Evolutionary conservation across 129 eudicot species (phyloP).

Genomic region (Artemisia tridentata): DNA sequence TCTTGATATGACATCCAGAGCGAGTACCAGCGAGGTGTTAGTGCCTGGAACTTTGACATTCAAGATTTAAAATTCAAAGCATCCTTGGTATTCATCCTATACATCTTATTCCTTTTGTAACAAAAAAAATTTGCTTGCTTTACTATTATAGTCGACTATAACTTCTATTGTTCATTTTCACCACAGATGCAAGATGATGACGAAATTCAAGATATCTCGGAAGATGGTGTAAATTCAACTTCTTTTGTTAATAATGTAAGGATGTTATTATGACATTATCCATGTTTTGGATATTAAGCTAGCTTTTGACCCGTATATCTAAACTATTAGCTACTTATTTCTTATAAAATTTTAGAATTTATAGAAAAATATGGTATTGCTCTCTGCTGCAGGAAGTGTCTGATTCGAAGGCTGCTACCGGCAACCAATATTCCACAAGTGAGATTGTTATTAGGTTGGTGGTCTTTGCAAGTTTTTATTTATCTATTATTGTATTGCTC

Average conservation of each 20-base stretch:
- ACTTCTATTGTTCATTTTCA: conserved; percentile 12
- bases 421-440: conserved; percentile 38
- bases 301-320: conserved; percentile 7
- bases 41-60: conserved; percentile 97
- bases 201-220: conserved; percentile 63
- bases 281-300: conserved; percentile 10
- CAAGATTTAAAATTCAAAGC: conserved; percentile 93
- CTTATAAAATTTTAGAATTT: conserved; percentile 6
- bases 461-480: neutral
- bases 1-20: conserved; percentile 49
- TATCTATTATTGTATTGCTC: neutral
- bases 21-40: conserved; percentile 98
- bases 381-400: conserved; percentile 51
- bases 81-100: conserved; percentile 58
- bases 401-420: conserved; percentile 37
- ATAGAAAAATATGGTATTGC: conserved; percentile 1
- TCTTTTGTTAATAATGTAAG: conserved; percentile 44
- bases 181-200: conserved; percentile 89
- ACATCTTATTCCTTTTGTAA: conserved; percentile 9
- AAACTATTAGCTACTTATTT: neutral
- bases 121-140: conserved; percentile 4
- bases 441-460: conserved; percentile 57
- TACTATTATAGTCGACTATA: neutral
- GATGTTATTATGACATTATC: conserved; percentile 9
- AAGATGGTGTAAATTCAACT: conserved; percentile 51